These are phyloP conservation scores for Gomphus bonarii DNA, from an alignment of 1,284 basidiomycete genomes.

Conservation along the genomic window DNA sequence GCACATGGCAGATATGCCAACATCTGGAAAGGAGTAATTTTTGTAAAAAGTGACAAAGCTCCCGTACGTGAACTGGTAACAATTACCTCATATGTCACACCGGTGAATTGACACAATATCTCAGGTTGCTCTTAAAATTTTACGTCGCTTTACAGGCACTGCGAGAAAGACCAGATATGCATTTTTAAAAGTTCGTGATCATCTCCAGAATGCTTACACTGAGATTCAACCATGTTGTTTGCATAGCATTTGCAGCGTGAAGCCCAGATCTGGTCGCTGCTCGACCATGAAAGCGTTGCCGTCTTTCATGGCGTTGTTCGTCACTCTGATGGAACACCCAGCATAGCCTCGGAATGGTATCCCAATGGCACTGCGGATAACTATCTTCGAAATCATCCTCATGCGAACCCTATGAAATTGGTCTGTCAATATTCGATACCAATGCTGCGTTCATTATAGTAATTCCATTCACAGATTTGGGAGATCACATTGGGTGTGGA, in stretches of 20 bases:
- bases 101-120: neutral
- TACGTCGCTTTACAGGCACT: neutral
- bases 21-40: neutral
- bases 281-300: constrained; percentile 7
- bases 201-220: neutral
- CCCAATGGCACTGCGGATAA: constrained; percentile 3
- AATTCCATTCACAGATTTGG: neutral
- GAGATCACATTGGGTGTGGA: constrained; percentile 15
- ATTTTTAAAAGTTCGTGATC: neutral
- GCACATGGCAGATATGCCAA: neutral
- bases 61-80: neutral
- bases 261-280: neutral
- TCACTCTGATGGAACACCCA: neutral
- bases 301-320: neutral
- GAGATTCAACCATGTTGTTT: neutral
- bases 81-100: neutral
- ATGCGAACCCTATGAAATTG: neutral
- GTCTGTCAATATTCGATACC: neutral
- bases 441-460: neutral
- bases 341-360: constrained; percentile 2
- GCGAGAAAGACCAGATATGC: neutral
- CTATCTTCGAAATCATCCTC: constrained; percentile 3
- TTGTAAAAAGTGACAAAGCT: neutral
- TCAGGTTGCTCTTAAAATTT: neutral
- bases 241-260: neutral